Percentiles rank a stretch among this genome's conserved stretches.
phyloP scores from a whole-genome alignment of 441 rosid species.

The Croton setiger region DNA sequence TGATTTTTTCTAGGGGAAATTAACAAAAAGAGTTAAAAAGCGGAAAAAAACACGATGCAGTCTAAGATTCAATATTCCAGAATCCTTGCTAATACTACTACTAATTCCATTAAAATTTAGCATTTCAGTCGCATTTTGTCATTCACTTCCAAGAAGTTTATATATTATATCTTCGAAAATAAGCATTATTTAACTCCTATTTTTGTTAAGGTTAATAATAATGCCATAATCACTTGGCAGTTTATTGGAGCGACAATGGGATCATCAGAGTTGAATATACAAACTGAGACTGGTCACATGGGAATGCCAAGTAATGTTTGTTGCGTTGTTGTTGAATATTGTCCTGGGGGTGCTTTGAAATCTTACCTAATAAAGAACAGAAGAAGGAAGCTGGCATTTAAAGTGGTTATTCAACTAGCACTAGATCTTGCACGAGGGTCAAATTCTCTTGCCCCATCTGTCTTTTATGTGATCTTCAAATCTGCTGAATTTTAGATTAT shows the following conservation, averaged over 20 bases:
- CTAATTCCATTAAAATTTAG: not conserved
- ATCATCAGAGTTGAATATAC: constrained; percentile 63
- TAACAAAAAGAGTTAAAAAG: not conserved
- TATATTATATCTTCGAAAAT: not conserved
- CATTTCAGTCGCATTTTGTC: not conserved
- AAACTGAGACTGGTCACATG: constrained; percentile 70
- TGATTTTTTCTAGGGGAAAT: not conserved
- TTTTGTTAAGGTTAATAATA: not conserved
- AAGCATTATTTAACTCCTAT: not conserved
- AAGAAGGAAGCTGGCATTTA: constrained; percentile 86
- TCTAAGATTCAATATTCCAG: not conserved
- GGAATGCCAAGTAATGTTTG: constrained; percentile 77
- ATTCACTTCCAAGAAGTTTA: not conserved
- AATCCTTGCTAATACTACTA: too few relatives aligned
- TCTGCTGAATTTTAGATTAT: constrained; percentile 7
- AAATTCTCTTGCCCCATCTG: constrained; percentile 13
- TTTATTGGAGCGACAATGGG: constrained; percentile 96
- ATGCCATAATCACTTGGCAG: constrained; percentile 33
- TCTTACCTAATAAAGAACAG: constrained; percentile 77
- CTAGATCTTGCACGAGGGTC: constrained; percentile 98
- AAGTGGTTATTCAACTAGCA: constrained; percentile 80
- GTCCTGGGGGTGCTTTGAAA: constrained; percentile 86
- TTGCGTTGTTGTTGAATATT: constrained; percentile 89
- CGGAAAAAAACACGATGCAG: not conserved
- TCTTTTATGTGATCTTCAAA: constrained; percentile 13